Percentiles rank a stretch among this genome's conserved stretches.
Conservation (phyloP, 345 rosid genomes). For the Mallotus nudiflorus region DNA sequence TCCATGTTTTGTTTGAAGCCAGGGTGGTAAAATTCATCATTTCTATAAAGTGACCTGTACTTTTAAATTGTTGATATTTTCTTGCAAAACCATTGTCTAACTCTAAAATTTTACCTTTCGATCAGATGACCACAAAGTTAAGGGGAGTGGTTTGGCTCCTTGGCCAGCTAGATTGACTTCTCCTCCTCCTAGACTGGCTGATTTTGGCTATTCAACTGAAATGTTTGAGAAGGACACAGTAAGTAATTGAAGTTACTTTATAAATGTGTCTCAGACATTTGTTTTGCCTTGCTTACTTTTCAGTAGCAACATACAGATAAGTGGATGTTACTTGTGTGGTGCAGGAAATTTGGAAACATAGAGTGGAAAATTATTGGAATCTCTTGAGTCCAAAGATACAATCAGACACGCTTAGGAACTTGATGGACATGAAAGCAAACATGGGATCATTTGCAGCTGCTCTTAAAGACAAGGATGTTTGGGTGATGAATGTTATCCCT, state of each 20-base stretch:
- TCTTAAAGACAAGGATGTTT: constrained; percentile 73
- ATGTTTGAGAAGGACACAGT: constrained; percentile 90
- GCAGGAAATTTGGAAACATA: constrained; percentile 75
- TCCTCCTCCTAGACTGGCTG: constrained; percentile 88
- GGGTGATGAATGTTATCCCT: constrained; percentile 91
- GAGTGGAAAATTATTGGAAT: constrained; percentile 81
- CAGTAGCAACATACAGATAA: not conserved
- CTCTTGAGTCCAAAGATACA: constrained; percentile 72
- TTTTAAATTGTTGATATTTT: not conserved
- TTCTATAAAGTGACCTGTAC: not conserved
- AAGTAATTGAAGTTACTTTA: constrained; percentile 11
- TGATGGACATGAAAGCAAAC: constrained; percentile 98
- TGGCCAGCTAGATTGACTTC: constrained; percentile 94
- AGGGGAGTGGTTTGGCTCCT: constrained; percentile 94
- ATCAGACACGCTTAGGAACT: constrained; percentile 68
- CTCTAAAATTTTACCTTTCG: constrained; percentile 18
- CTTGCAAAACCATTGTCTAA: constrained; percentile 5
- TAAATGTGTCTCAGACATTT: no score
- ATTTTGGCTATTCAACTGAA: constrained; percentile 76
- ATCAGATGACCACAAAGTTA: constrained; percentile 68
- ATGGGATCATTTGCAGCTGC: constrained; percentile 95
- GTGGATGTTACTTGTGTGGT: constrained; percentile 16
- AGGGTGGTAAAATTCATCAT: not conserved
- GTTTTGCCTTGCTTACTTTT: not conserved
- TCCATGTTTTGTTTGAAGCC: not conserved